Evolutionary conservation across 768 basidiomycete genomes (phyloP).

Genomic region (Mycena polygramma): DNA sequence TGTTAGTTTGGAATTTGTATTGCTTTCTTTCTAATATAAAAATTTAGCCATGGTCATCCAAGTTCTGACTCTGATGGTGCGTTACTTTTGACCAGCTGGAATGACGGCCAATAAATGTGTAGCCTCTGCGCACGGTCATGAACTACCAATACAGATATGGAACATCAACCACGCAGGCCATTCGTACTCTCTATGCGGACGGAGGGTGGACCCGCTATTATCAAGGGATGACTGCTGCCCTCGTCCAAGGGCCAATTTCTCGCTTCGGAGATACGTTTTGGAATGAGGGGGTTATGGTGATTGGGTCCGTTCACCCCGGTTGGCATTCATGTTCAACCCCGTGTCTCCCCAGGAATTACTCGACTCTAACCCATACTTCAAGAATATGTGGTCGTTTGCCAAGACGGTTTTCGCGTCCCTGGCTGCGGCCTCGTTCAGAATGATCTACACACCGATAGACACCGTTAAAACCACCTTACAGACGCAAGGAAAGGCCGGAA

Average conservation of each 20-base stretch:
- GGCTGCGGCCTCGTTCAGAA: constrained; percentile 87
- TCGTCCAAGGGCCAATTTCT: constrained; percentile 85
- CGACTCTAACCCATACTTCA: constrained; percentile 80
- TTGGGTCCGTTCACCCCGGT: too few relatives aligned
- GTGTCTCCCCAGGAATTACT: constrained; percentile 57
- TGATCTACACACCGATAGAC: constrained; percentile 93
- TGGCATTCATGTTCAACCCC: too few relatives aligned
- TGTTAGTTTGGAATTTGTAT: too few relatives aligned
- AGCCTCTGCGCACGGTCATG: constrained; percentile 97
- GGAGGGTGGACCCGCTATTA: constrained; percentile 91
- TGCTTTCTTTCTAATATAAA: background rate
- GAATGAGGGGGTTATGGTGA: constrained; percentile 90
- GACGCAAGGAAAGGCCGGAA: constrained; percentile 83
- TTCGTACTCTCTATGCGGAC: constrained; percentile 76
- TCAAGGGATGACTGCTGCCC: constrained; percentile 87
- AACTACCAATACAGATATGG: constrained; percentile 96
- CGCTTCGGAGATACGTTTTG: constrained; percentile 97
- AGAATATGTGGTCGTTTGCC: constrained; percentile 68
- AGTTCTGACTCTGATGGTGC: constrained; percentile 87
- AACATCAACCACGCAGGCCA: constrained; percentile 76
- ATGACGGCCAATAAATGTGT: constrained; percentile 18
- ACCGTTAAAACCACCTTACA: constrained; percentile 97
- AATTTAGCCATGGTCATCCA: constrained; percentile 92
- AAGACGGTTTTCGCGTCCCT: constrained; percentile 86
- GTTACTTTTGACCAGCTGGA: constrained; percentile 14